Conservation (phyloP, 306 rosid species). For the Potentilla sterilis region DNA sequence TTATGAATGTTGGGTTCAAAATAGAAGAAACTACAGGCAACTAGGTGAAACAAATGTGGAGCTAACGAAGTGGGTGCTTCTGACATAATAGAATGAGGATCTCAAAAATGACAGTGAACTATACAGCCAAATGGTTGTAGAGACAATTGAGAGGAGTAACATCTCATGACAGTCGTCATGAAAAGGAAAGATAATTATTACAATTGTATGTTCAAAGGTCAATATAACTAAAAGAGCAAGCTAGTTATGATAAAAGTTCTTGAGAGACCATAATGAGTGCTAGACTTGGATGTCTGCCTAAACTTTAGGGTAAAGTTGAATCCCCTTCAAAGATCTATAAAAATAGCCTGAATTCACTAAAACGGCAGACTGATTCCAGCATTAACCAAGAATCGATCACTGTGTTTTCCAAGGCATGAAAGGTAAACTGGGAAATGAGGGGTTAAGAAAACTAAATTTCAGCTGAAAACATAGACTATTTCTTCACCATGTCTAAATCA, state of each 20-base stretch:
- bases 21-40: conserved; percentile 80
- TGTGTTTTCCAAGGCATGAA: background rate
- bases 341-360: background rate
- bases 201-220: background rate
- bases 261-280: background rate
- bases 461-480: background rate
- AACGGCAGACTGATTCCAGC: background rate
- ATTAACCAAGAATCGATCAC: background rate
- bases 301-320: background rate
- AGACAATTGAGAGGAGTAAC: conserved; percentile 69
- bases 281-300: background rate
- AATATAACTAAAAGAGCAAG: background rate
- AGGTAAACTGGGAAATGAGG: background rate
- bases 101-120: conserved; percentile 97
- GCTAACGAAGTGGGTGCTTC: conserved; percentile 92
- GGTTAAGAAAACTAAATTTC: background rate
- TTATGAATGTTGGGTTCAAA: background rate
- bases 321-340: background rate
- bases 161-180: background rate
- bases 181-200: background rate
- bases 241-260: background rate
- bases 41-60: conserved; percentile 90
- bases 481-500: background rate
- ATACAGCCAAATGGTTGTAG: conserved; percentile 93
- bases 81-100: conserved; percentile 85